phyloP scores from a whole-genome alignment of 495 filamentous ascomycete species.

The Aspergillus wentii region DNA sequence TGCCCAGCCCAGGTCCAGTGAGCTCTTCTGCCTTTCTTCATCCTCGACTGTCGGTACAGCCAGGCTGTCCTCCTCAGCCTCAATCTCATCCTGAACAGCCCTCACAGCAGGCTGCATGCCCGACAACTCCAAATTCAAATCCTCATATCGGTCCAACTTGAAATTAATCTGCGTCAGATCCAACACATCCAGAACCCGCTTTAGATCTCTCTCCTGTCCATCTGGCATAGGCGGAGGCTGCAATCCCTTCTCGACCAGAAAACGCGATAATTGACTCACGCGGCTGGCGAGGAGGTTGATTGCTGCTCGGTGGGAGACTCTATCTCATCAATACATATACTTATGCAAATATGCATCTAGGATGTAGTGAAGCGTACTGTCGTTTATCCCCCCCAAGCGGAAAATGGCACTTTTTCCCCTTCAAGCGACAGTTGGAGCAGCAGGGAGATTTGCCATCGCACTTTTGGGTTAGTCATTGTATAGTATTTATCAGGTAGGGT shows the following conservation, averaged over 20 bases:
- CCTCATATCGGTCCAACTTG: constrained; percentile 4
- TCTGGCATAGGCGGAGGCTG: constrained; percentile 36
- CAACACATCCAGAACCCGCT: constrained; percentile 39
- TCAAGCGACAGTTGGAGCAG: constrained; percentile 45
- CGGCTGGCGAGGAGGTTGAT: constrained; percentile 42
- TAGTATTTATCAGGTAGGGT: too few species aligned
- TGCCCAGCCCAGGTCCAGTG: constrained; percentile 25
- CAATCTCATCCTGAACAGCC: constrained; percentile 14
- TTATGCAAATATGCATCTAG: too few species aligned
- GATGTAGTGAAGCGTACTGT: too few species aligned
- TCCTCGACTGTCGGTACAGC: constrained; percentile 4
- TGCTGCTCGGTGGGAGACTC: constrained; percentile 43
- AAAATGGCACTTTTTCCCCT: constrained; percentile 43
- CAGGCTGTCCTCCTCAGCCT: too few species aligned
- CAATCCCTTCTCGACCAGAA: constrained; percentile 39
- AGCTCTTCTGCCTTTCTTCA: constrained; percentile 10
- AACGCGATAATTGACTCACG: constrained; percentile 42
- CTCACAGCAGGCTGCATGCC: background rate
- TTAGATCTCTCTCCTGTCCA: constrained; percentile 40
- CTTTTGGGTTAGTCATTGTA: too few species aligned
- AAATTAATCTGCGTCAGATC: constrained; percentile 32
- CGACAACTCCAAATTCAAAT: background rate
- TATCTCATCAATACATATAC: too few species aligned
- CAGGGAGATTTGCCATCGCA: constrained; percentile 42
- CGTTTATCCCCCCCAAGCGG: constrained; percentile 46